These are phyloP conservation scores for Cystobasidiaceae sp. DNA, from an alignment of 1,284 basidiomycete species.

Conservation along the genomic window DNA sequence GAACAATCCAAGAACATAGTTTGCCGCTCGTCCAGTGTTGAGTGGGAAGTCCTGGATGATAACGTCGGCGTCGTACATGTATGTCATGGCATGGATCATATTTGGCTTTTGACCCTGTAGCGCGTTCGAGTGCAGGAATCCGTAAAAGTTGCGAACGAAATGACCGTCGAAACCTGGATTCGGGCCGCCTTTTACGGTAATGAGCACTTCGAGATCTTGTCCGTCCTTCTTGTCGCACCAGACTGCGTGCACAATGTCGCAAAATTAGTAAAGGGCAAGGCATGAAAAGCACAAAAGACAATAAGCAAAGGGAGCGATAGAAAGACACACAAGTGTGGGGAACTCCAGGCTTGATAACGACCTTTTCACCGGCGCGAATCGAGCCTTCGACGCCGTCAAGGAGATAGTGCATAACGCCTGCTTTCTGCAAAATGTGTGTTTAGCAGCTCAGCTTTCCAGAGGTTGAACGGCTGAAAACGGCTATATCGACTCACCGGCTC, in stretches of 20 bases:
- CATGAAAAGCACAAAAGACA: too few relatives aligned
- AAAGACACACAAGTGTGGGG: constrained; percentile 45
- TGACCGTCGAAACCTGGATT: constrained; percentile 45
- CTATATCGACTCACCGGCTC: constrained; percentile 37
- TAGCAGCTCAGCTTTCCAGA: too few relatives aligned
- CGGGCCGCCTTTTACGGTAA: constrained; percentile 43
- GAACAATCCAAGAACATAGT: constrained; percentile 4
- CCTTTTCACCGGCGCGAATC: constrained; percentile 42
- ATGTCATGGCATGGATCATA: constrained; percentile 21
- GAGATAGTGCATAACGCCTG: constrained; percentile 44
- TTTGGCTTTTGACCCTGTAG: constrained; percentile 17
- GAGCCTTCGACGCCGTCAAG: constrained; percentile 45
- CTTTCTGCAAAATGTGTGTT: too few relatives aligned
- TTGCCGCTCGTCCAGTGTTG: constrained; percentile 10
- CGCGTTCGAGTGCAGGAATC: constrained; percentile 25
- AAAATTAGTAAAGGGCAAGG: too few relatives aligned
- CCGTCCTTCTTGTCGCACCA: constrained; percentile 42
- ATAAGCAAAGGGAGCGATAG: too few relatives aligned
- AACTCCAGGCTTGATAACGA: constrained; percentile 42
- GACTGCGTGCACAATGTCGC: too few relatives aligned
- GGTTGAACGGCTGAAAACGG: too few relatives aligned
- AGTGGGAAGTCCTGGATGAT: constrained; percentile 30
- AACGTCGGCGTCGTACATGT: constrained; percentile 28
- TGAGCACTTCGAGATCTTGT: constrained; percentile 44
- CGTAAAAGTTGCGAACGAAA: constrained; percentile 44